These are phyloP conservation scores for Diaporthe destruens DNA, from an alignment of 2,329 filamentous ascomycete genomes.

Conservation along the genomic window DNA sequence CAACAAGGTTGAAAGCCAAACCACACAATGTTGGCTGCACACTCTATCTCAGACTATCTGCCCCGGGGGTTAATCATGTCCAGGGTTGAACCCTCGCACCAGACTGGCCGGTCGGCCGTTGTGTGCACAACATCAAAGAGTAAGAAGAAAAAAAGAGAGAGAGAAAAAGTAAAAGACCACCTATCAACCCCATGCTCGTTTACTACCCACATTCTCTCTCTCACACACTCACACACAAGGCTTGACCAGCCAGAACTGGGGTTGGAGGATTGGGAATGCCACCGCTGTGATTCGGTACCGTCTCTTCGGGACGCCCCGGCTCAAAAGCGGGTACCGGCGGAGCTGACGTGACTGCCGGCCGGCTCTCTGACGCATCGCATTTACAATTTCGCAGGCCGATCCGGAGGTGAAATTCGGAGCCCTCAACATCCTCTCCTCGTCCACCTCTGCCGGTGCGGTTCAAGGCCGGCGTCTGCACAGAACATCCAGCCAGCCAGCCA, in stretches of 20 bases:
- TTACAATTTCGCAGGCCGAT: conserved; percentile 38
- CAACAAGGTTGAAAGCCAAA: background rate
- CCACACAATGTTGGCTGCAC: background rate
- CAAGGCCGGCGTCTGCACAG: background rate
- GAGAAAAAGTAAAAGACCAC: too few relatives aligned
- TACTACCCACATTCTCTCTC: background rate
- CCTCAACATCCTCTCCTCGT: background rate
- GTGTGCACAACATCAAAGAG: too few relatives aligned
- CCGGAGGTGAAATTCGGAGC: conserved; percentile 34
- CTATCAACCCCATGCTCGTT: too few relatives aligned
- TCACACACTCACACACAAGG: background rate
- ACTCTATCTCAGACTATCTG: background rate
- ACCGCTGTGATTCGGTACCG: conserved; percentile 34
- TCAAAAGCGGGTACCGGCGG: conserved; percentile 39
- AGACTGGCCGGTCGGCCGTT: too few relatives aligned
- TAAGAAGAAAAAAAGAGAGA: too few relatives aligned
- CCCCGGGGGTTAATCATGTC: too few relatives aligned
- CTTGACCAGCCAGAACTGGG: background rate
- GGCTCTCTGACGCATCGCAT: conserved; percentile 8
- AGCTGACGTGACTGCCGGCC: conserved; percentile 31
- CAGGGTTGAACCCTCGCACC: conserved; percentile 29
- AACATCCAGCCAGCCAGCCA: too few relatives aligned
- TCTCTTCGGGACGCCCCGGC: conserved; percentile 20
- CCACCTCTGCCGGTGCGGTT: conserved; percentile 12
- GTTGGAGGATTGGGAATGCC: conserved; percentile 14